phyloP scores from a whole-genome alignment of 2,329 filamentous ascomycete species.

The Monilinia aucupariae region DNA sequence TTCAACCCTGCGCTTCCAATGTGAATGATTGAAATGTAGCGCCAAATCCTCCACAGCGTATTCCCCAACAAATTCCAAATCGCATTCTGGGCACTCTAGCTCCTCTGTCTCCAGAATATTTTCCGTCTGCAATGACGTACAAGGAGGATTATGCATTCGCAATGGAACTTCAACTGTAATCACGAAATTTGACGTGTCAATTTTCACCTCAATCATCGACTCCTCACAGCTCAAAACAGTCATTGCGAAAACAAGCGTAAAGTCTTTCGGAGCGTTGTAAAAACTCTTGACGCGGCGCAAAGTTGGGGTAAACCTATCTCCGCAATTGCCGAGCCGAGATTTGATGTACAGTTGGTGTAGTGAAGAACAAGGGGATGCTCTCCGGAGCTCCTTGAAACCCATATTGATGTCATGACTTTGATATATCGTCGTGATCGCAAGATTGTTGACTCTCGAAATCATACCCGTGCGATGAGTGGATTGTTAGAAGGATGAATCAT shows the following conservation, averaged over 20 bases:
- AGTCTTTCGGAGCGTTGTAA: not conserved
- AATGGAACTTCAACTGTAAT: constrained; percentile 12
- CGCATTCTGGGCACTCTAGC: constrained; percentile 16
- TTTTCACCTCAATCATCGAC: constrained; percentile 6
- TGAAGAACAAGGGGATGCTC: constrained; percentile 14
- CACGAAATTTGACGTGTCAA: constrained; percentile 4
- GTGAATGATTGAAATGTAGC: constrained; percentile 12
- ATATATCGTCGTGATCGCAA: not conserved
- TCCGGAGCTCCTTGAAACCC: not conserved
- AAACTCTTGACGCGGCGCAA: constrained; percentile 16
- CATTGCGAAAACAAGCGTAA: not conserved
- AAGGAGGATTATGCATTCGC: not conserved
- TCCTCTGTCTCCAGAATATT: not conserved
- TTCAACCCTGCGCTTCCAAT: constrained; percentile 13
- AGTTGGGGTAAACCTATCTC: constrained; percentile 1
- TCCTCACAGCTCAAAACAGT: not conserved
- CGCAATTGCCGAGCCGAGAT: constrained; percentile 3
- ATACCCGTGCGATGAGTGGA: constrained; percentile 5
- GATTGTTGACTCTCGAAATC: constrained; percentile 6
- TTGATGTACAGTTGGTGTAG: constrained; percentile 10
- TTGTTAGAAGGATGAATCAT: constrained; percentile 11
- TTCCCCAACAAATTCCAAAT: constrained; percentile 5
- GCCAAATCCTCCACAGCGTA: constrained; percentile 1
- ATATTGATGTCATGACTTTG: constrained; percentile 2
- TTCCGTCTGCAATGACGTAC: not conserved